Conservation (phyloP, 176 grass and related monocot species). For the Leersia perrieri region DNA sequence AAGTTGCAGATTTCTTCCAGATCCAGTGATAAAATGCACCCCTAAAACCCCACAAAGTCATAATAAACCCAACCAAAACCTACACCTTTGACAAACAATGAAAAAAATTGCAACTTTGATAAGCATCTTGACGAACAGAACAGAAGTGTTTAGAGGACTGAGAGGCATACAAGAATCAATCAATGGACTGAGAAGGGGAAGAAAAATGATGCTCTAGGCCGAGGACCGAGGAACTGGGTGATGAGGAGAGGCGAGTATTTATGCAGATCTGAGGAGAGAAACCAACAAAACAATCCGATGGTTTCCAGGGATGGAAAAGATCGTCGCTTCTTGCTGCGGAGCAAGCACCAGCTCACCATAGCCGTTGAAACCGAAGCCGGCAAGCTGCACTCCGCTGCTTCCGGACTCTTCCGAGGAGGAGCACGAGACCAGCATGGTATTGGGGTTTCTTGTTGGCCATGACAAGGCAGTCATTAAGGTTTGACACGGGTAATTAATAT, state of each 20-base stretch:
- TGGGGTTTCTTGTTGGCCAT: constrained; percentile 34
- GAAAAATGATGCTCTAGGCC: background rate
- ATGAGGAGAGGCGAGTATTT: constrained; percentile 1
- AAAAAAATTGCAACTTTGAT: background rate
- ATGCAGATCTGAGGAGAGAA: constrained; percentile 37
- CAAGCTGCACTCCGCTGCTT: background rate
- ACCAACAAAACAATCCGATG: constrained; percentile 25
- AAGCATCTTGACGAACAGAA: background rate
- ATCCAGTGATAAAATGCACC: constrained; percentile 1
- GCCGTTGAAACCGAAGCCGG: constrained; percentile 23
- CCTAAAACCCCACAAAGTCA: background rate
- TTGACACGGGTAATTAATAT: background rate
- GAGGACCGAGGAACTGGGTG: background rate
- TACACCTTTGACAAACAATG: constrained; percentile 10
- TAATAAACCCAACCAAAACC: constrained; percentile 17
- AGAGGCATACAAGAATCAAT: constrained; percentile 27
- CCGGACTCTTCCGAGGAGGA: background rate
- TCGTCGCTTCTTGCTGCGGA: background rate
- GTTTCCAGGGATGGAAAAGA: background rate
- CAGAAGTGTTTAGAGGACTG: too few relatives aligned
- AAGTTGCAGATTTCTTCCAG: background rate
- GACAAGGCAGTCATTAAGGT: background rate
- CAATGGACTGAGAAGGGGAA: background rate
- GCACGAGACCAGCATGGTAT: constrained; percentile 27
- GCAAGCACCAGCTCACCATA: background rate